A percentile compares a stretch with the other conserved stretches of the same genome.
Conservation (phyloP, 2,329 filamentous ascomycete species). For the Sclerotinia spermophila region DNA sequence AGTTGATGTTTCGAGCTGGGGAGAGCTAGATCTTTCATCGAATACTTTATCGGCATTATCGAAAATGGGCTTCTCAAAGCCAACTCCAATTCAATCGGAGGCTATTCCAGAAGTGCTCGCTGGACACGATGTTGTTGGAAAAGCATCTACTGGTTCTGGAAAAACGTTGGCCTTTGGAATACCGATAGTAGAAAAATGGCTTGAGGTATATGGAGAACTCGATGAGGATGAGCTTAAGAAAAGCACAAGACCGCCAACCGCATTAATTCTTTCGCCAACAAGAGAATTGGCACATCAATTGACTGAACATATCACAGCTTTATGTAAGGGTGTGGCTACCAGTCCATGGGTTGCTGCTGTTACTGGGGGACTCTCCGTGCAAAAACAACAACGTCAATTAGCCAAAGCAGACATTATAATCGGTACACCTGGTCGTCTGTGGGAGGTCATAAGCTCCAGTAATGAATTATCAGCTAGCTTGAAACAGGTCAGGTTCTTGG, state of each 20-base stretch:
- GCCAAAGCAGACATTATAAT: slow-evolving; percentile 87
- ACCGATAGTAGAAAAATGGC: slow-evolving; percentile 81
- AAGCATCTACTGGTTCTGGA: slow-evolving; percentile 92
- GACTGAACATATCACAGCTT: slow-evolving; percentile 71
- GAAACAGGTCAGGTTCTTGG: slow-evolving; percentile 72
- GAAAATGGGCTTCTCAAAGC: slow-evolving; percentile 73
- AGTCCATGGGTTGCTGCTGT: slow-evolving; percentile 77
- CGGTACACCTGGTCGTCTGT: slow-evolving; percentile 85
- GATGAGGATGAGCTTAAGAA: slow-evolving; percentile 39
- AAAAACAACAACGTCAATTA: slow-evolving; percentile 87
- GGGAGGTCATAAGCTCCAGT: slow-evolving; percentile 85
- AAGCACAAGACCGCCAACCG: slow-evolving; percentile 54
- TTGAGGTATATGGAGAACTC: slow-evolving; percentile 49
- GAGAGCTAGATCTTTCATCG: slow-evolving; percentile 67
- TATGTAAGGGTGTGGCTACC: slow-evolving; percentile 61
- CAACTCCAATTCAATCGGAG: slow-evolving; percentile 75
- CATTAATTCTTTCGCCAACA: slow-evolving; percentile 85
- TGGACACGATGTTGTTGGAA: slow-evolving; percentile 89
- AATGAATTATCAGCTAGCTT: slow-evolving; percentile 66
- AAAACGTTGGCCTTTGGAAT: slow-evolving; percentile 96
- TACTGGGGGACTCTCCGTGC: slow-evolving; percentile 88
- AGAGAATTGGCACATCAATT: slow-evolving; percentile 92
- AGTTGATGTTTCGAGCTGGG: slow-evolving; percentile 76
- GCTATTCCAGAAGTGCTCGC: slow-evolving; percentile 78
- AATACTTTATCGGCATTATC: slow-evolving; percentile 70